Evolutionary conservation across 2,329 filamentous ascomycete species (phyloP), one percentile per base, ranked within the genome.

Genomic region (Alternaria panax): DNA sequence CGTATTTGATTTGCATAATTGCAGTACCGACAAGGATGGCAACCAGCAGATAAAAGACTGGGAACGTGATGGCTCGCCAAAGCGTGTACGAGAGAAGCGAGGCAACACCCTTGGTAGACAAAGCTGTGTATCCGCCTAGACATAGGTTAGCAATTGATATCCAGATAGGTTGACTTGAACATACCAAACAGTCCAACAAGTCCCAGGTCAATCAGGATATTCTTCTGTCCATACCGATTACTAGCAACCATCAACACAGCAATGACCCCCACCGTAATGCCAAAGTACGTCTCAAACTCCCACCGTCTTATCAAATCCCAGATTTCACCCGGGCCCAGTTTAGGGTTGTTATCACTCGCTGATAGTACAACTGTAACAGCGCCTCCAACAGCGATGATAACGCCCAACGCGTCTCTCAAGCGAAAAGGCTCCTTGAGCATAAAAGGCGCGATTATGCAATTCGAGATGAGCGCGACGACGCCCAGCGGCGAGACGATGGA

Each of bases 401-500:
- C 94, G 9, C 95, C 95, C 81, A 92, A 88, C 46, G 93, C 90
- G 78, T 99, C 95, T 51, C 92, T 87, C 68, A 84, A 85, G 32
- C 95, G 89, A 73, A 99, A 97, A 51, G 84, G 85, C 80, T 99
- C 95, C 74, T 97, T 93, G 66, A 99, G 89, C 83, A 99, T 89
- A 63, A 95, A 88, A 0, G 95, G 95, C 2, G 95, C 95, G 75
- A 99, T 97, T 60, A 99, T 87, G 78, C 95, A 99, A 80, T 99
- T 99, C 43, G 93, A 97, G 45, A 99, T 89, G 63, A 99, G 83
- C 2, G 95, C 95, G 12, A 99, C 95, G n/a, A 99, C 95, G 9
- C 95, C 95, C 6, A 99, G 84, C 0, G 95, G 95, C 32, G 93
- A 97, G 41, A 99, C 95, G 70, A 99, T 97, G 14, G 95, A 98